Conservation (phyloP, 345 rosid species). For the Citrus medica region DNA sequence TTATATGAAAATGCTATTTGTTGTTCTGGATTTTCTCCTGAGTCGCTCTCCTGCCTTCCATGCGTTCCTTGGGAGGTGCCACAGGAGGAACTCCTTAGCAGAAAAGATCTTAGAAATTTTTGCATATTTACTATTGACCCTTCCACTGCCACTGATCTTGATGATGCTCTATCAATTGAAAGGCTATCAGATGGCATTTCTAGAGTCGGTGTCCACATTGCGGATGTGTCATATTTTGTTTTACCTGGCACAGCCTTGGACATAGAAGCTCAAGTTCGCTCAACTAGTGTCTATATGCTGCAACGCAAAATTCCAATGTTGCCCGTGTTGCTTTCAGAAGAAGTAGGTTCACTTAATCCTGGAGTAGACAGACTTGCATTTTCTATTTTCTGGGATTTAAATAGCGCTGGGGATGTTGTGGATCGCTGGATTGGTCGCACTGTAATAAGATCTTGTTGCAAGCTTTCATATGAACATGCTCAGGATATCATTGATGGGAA, state of each 20-base stretch:
- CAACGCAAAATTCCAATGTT: slow-evolving; percentile 70
- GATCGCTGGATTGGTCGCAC: slow-evolving; percentile 83
- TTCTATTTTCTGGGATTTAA: slow-evolving; percentile 80
- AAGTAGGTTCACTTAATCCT: slow-evolving; percentile 72
- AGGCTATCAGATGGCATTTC: slow-evolving; percentile 44
- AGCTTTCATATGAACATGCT: slow-evolving; percentile 80
- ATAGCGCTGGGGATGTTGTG: slow-evolving; percentile 47
- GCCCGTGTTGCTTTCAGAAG: slow-evolving; percentile 72
- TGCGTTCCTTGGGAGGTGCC: slow-evolving; percentile 72
- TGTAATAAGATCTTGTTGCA: slow-evolving; percentile 76
- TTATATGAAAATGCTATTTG: slow-evolving; percentile 61
- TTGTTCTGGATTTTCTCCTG: slow-evolving; percentile 60
- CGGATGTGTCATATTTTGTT: slow-evolving; percentile 85
- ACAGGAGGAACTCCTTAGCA: slow-evolving; percentile 42
- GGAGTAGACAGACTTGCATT: slow-evolving; percentile 84
- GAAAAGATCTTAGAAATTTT: slow-evolving; percentile 68
- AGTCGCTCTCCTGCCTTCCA: slow-evolving; percentile 65
- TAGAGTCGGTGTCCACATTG: slow-evolving; percentile 90
- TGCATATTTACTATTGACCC: slow-evolving; percentile 83
- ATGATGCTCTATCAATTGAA: slow-evolving; percentile 88
- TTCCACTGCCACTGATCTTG: slow-evolving; percentile 73
- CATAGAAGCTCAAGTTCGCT: slow-evolving; percentile 70
- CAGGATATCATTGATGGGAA: slow-evolving; percentile 58
- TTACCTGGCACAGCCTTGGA: slow-evolving; percentile 76
- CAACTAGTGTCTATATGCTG: slow-evolving; percentile 75